phyloP scores from a whole-genome alignment of 495 filamentous ascomycete genomes.

The Thermothielavioides terrestris region DNA sequence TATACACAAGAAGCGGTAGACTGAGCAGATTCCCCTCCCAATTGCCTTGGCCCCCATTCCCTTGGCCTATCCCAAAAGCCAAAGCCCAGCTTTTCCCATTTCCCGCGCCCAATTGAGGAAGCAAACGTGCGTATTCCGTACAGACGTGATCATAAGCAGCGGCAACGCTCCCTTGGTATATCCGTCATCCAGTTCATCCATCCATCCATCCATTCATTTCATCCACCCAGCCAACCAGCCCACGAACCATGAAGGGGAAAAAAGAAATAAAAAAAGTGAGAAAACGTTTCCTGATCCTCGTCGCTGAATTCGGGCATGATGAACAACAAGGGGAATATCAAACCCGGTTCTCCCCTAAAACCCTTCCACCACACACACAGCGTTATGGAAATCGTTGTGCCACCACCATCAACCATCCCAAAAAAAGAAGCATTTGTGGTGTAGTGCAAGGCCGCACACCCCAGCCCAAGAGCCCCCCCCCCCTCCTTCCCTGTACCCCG shows the following conservation, averaged over 20 bases:
- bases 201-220: too few species aligned
- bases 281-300: too few species aligned
- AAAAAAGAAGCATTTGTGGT: too few species aligned
- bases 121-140: neutral
- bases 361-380: too few species aligned
- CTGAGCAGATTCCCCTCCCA: neutral
- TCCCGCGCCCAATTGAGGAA: neutral
- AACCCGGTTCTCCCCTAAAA: too few species aligned
- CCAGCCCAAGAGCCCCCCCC: neutral
- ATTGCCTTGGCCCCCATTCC: neutral
- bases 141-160: neutral
- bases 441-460: too few species aligned
- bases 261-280: neutral
- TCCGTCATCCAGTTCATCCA: constrained; percentile 8
- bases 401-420: too few species aligned
- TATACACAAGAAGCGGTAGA: constrained; percentile 5
- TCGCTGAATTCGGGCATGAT: too few species aligned
- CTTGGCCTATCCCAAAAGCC: neutral
- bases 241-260: too few species aligned
- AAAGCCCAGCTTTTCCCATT: neutral
- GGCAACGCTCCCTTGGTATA: constrained; percentile 8
- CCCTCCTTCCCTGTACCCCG: constrained; percentile 1
- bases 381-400: too few species aligned
- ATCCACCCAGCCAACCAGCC: too few species aligned
- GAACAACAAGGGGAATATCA: too few species aligned